Evolutionary conservation across 768 basidiomycete species (phyloP).

Genomic region (Amanita phalloides): DNA sequence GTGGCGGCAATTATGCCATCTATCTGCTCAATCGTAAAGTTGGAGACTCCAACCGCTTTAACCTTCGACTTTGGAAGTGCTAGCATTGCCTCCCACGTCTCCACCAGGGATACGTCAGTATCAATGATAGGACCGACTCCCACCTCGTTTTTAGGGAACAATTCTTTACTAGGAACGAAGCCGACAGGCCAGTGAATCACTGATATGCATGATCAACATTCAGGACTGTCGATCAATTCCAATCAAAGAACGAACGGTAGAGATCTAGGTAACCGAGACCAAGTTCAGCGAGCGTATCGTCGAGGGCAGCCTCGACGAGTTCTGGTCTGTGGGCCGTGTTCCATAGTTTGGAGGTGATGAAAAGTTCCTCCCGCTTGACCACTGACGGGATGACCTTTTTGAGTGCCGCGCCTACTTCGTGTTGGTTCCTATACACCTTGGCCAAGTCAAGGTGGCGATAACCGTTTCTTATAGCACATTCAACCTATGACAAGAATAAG

Average conservation of each 20-base stretch:
- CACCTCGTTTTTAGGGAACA: constrained; percentile 36
- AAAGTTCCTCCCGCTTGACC: constrained; percentile 72
- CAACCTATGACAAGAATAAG: constrained; percentile 36
- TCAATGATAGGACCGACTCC: constrained; percentile 39
- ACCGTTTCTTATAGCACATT: constrained; percentile 62
- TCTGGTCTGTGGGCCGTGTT: constrained; percentile 60
- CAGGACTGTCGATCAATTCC: not conserved
- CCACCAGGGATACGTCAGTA: constrained; percentile 44
- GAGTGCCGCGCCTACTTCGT: constrained; percentile 63
- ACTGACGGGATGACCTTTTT: constrained; percentile 70
- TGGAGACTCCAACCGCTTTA: constrained; percentile 69
- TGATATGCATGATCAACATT: constrained; percentile 14
- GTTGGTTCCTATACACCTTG: constrained; percentile 70
- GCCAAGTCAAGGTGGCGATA: constrained; percentile 85
- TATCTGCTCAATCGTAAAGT: constrained; percentile 61
- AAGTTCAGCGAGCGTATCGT: constrained; percentile 68
- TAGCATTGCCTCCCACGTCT: constrained; percentile 79
- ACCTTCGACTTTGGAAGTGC: constrained; percentile 61
- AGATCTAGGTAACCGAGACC: constrained; percentile 75
- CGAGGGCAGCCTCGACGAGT: constrained; percentile 61
- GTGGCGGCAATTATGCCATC: constrained; percentile 60
- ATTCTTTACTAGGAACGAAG: constrained; percentile 39
- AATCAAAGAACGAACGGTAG: constrained; percentile 36
- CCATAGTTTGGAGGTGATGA: constrained; percentile 80
- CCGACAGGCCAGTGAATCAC: constrained; percentile 78